Conservation (phyloP, 768 basidiomycete genomes). For the Coprinopsis strossmayeri region DNA sequence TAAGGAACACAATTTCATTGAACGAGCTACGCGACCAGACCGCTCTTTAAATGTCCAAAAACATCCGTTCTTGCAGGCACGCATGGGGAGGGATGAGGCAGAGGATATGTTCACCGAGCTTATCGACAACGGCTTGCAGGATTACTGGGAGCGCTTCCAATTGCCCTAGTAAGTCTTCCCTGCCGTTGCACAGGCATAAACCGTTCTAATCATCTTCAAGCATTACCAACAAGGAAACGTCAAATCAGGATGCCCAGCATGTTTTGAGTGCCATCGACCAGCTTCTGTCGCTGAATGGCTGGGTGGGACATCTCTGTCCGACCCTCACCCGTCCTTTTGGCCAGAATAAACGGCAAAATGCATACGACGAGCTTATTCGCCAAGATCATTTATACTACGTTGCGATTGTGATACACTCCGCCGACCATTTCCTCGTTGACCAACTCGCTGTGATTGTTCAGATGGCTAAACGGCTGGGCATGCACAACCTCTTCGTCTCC, state of each 20-base stretch:
- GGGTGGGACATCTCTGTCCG: conserved; percentile 95
- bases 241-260: conserved; percentile 85
- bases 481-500: conserved; percentile 88
- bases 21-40: conserved; percentile 54
- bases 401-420: conserved; percentile 93
- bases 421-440: conserved; percentile 98
- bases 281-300: conserved; percentile 91
- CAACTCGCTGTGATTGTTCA: conserved; percentile 98
- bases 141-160: conserved; percentile 93
- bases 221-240: conserved; percentile 76
- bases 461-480: conserved; percentile 84
- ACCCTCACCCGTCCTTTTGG: conserved; percentile 93
- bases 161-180: conserved; percentile 68
- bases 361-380: conserved; percentile 83
- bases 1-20: conserved; percentile 44
- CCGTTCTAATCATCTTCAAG: conserved; percentile 29
- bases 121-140: conserved; percentile 68
- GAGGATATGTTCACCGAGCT: conserved; percentile 74
- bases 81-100: conserved; percentile 82
- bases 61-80: conserved; percentile 80
- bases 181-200: neutral
- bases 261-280: conserved; percentile 89
- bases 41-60: conserved; percentile 84
- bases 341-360: conserved; percentile 77
- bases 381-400: conserved; percentile 89